phyloP scores from a whole-genome alignment of 805 yeast genomes.

The Myxozyma vanderwaltii region DNA sequence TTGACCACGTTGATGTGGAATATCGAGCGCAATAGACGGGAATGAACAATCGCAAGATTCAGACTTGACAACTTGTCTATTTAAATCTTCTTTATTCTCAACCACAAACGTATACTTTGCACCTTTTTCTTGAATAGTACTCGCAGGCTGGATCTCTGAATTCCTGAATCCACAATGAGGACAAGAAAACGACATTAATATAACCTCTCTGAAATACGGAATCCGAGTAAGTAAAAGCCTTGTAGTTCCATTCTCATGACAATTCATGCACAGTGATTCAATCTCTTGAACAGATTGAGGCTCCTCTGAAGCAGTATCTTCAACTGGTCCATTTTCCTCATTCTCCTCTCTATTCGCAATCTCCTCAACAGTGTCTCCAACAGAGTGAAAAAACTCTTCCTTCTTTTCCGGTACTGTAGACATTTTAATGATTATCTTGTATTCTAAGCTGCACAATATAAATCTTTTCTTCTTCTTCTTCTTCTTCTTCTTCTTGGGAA shows the following conservation, averaged over 20 bases:
- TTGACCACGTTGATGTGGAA: conserved; percentile 94
- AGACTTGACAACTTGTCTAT: conserved; percentile 88
- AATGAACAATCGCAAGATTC: conserved; percentile 82
- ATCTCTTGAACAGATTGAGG: conserved; percentile 96
- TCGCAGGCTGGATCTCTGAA: conserved; percentile 95
- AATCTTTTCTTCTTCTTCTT: too few species aligned
- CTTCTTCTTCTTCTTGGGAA: background rate
- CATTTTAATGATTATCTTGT: conserved; percentile 2
- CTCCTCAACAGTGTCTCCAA: conserved; percentile 28
- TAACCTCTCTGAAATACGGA: conserved; percentile 88
- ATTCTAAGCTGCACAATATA: too few species aligned
- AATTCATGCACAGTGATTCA: conserved; percentile 94
- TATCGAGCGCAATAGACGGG: conserved; percentile 83
- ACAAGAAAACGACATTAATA: conserved; percentile 92
- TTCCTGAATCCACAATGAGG: conserved; percentile 92
- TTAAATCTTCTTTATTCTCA: conserved; percentile 71
- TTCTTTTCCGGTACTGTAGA: conserved; percentile 1
- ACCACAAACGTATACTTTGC: conserved; percentile 67
- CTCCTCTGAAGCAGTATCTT: conserved; percentile 13
- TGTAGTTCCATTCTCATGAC: conserved; percentile 83
- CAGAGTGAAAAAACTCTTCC: conserved; percentile 22
- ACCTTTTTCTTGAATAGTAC: conserved; percentile 87
- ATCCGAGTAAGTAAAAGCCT: conserved; percentile 81
- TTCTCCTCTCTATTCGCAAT: conserved; percentile 64
- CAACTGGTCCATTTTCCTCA: conserved; percentile 48